Conservation (phyloP, 2,329 filamentous ascomycete species). For the Teratosphaeria zuluensis region DNA sequence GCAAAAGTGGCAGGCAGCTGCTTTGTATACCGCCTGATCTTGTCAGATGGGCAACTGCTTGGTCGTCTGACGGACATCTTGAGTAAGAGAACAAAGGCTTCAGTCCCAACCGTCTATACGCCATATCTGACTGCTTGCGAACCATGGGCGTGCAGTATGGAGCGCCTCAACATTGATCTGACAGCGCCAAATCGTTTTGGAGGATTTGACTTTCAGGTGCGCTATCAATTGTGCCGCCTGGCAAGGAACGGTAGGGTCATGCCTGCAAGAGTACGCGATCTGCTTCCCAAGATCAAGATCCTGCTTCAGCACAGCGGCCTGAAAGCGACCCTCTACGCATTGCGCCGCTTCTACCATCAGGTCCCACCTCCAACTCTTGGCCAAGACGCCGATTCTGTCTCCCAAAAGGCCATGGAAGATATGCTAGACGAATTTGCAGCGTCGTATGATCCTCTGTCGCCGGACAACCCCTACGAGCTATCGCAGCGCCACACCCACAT, state of each 20-base stretch:
- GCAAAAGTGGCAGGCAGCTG: conserved; percentile 35
- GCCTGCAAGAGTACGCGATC: conserved; percentile 40
- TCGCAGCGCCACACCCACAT: conserved; percentile 24
- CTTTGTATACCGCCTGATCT: conserved; percentile 40
- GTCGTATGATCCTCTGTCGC: conserved; percentile 16
- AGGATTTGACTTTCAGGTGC: conserved; percentile 42
- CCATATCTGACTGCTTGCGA: conserved; percentile 6
- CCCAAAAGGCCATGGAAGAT: conserved; percentile 32
- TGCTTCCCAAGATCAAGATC: conserved; percentile 38
- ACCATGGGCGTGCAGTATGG: conserved; percentile 4
- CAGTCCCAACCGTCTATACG: conserved; percentile 18
- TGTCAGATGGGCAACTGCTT: conserved; percentile 19
- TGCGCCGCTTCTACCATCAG: conserved; percentile 43
- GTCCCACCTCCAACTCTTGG: conserved; percentile 49
- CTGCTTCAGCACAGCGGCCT: conserved; percentile 20
- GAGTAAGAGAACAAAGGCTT: conserved; percentile 21
- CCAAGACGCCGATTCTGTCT: conserved; percentile 35
- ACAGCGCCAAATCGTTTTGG: conserved; percentile 18
- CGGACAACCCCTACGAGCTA: conserved; percentile 24
- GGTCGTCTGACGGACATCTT: conserved; percentile 15
- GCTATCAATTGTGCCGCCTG: conserved; percentile 55
- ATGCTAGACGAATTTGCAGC: conserved; percentile 35
- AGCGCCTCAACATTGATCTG: conserved; percentile 27
- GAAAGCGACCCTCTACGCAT: conserved; percentile 32
- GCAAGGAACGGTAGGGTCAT: conserved; percentile 54